Conservation (phyloP, 2,329 filamentous ascomycete species). For the Colletotrichum shisoi region DNA sequence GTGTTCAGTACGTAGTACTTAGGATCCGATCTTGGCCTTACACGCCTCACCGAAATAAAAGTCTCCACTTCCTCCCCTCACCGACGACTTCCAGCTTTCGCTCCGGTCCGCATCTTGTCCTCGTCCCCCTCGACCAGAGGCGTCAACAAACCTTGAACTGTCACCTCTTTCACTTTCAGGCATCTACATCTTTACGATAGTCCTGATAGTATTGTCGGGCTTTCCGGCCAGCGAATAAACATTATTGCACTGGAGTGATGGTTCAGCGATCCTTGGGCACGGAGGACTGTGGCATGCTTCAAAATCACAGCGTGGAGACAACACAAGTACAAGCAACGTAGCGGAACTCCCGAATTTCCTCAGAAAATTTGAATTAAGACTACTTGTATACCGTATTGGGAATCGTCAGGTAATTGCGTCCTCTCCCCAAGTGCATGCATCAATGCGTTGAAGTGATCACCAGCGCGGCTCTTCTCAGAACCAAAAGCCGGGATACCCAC, state of each 20-base stretch:
- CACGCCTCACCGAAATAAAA: not conserved
- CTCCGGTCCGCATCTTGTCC: not conserved
- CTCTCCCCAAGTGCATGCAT: not conserved
- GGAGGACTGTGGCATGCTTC: not conserved
- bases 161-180: no score
- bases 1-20: no score
- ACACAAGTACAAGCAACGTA: not conserved
- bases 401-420: not conserved
- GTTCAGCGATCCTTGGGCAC: no score
- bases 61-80: constrained; percentile 3
- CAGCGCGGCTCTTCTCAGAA: not conserved
- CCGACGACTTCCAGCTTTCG: not conserved
- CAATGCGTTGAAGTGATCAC: not conserved
- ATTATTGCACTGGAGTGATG: no score
- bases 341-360: no score
- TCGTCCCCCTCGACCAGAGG: not conserved
- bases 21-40: not conserved
- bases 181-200: no score
- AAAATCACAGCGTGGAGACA: no score
- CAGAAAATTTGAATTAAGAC: not conserved
- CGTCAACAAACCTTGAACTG: no score
- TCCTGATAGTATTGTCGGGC: no score
- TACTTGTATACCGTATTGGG: not conserved
- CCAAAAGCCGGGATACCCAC: not conserved
- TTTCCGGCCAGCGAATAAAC: no score